Evolutionary conservation across 2,329 filamentous ascomycete species (phyloP).

Genomic region (Daldinia eschscholtzii): DNA sequence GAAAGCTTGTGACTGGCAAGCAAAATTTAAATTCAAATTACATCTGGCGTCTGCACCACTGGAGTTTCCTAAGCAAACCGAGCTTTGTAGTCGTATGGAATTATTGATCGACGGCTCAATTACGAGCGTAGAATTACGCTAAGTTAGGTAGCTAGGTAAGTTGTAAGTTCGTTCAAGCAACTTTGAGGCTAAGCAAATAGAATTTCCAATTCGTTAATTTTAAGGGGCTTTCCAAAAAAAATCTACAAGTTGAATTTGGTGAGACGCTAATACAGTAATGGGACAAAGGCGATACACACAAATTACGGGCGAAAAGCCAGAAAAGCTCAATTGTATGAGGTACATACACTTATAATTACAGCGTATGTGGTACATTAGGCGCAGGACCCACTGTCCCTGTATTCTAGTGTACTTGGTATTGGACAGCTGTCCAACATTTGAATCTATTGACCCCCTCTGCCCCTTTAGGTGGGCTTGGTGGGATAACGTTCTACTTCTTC

Average conservation of each 20-base stretch:
- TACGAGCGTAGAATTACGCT: neutral
- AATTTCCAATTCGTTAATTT: conserved; percentile 24
- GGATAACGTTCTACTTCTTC: conserved; percentile 35
- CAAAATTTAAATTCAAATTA: neutral
- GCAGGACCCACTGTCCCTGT: conserved; percentile 7
- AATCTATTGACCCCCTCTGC: conserved; percentile 21
- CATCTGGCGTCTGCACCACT: conserved; percentile 20
- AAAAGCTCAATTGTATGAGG: conserved; percentile 7
- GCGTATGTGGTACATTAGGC: neutral
- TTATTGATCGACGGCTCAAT: neutral
- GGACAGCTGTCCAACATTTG: conserved; percentile 31
- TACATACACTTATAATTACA: neutral
- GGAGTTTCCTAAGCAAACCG: conserved; percentile 33
- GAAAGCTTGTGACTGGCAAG: neutral
- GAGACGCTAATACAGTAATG: conserved; percentile 40
- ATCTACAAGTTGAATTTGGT: conserved; percentile 28
- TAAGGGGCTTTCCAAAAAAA: neutral
- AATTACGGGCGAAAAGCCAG: conserved; percentile 13
- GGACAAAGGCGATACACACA: conserved; percentile 17
- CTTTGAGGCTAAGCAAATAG: conserved; percentile 24
- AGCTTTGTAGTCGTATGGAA: conserved; percentile 8
- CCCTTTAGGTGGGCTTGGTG: conserved; percentile 24
- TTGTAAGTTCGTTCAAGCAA: conserved; percentile 5
- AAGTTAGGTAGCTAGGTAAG: neutral
- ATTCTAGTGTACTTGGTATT: conserved; percentile 26